Conservation (phyloP, 2,329 filamentous ascomycete species). For the Pestalotiopsis sp. region DNA sequence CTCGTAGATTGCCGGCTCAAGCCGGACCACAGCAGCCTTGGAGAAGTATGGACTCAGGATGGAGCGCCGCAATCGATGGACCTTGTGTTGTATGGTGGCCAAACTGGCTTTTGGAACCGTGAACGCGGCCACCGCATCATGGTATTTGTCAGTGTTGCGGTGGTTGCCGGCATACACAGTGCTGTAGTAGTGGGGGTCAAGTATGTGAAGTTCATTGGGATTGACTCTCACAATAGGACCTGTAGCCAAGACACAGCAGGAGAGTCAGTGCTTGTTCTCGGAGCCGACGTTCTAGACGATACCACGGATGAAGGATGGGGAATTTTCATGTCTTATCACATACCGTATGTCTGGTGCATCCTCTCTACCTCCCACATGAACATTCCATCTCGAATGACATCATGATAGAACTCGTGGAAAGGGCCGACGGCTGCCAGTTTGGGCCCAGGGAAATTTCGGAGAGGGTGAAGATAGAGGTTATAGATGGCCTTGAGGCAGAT, state of each 20-base stretch:
- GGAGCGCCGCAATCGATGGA: conserved; percentile 21
- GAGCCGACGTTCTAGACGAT: background rate
- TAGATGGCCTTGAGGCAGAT: background rate
- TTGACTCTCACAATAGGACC: conserved; percentile 37
- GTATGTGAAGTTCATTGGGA: conserved; percentile 35
- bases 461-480: conserved; percentile 6
- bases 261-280: background rate
- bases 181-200: conserved; percentile 32
- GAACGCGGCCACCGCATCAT: conserved; percentile 1
- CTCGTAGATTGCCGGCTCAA: conserved; percentile 23
- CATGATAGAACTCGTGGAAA: conserved; percentile 28
- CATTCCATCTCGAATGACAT: conserved; percentile 22
- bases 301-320: background rate
- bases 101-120: conserved; percentile 1
- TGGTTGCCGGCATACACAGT: conserved; percentile 23
- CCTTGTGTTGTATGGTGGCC: conserved; percentile 1
- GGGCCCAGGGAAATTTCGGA: conserved; percentile 23
- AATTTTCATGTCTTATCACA: background rate
- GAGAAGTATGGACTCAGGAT: conserved; percentile 28
- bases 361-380: conserved; percentile 24
- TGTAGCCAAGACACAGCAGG: background rate
- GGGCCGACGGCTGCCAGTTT: conserved; percentile 26
- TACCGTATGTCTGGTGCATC: conserved; percentile 28
- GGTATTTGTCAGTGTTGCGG: conserved; percentile 19
- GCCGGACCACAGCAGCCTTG: conserved; percentile 19